Evolutionary conservation across 2,329 filamentous ascomycete species (phyloP).

Genomic region (Diaporthe ilicicola): DNA sequence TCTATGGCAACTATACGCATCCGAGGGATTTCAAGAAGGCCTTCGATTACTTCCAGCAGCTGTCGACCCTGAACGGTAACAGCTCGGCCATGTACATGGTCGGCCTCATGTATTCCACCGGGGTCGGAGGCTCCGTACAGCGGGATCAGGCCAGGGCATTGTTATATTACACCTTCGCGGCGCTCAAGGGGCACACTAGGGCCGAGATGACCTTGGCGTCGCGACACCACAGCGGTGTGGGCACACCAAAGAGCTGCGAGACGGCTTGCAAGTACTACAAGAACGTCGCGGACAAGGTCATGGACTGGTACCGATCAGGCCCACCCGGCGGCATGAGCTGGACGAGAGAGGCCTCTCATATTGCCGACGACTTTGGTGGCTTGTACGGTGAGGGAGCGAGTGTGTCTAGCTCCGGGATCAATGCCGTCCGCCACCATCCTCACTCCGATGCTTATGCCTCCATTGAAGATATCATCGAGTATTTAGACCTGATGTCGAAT

Average conservation of each 20-base stretch:
- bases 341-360: slow-evolving; percentile 80
- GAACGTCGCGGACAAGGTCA: slow-evolving; percentile 90
- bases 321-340: slow-evolving; percentile 87
- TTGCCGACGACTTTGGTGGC: slow-evolving; percentile 90
- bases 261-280: slow-evolving; percentile 89
- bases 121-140: slow-evolving; percentile 81
- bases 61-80: slow-evolving; percentile 83
- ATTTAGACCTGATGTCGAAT: slow-evolving; percentile 86
- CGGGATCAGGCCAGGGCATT: slow-evolving; percentile 90
- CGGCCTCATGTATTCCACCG: slow-evolving; percentile 94
- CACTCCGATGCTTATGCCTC: slow-evolving; percentile 85
- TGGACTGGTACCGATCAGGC: slow-evolving; percentile 86
- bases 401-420: slow-evolving; percentile 83
- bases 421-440: slow-evolving; percentile 76
- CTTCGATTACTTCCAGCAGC: slow-evolving; percentile 80
- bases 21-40: slow-evolving; percentile 82
- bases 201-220: slow-evolving; percentile 96
- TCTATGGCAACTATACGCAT: slow-evolving; percentile 92
- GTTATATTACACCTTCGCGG: slow-evolving; percentile 94
- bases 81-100: slow-evolving; percentile 95
- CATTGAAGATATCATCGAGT: slow-evolving; percentile 93
- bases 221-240: slow-evolving; percentile 85
- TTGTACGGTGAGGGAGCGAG: slow-evolving; percentile 97
- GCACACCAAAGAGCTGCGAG: slow-evolving; percentile 86
- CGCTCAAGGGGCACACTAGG: slow-evolving; percentile 79